Conservation (phyloP, 176 grass and related monocot species). For the Aegilops tauschii region DNA sequence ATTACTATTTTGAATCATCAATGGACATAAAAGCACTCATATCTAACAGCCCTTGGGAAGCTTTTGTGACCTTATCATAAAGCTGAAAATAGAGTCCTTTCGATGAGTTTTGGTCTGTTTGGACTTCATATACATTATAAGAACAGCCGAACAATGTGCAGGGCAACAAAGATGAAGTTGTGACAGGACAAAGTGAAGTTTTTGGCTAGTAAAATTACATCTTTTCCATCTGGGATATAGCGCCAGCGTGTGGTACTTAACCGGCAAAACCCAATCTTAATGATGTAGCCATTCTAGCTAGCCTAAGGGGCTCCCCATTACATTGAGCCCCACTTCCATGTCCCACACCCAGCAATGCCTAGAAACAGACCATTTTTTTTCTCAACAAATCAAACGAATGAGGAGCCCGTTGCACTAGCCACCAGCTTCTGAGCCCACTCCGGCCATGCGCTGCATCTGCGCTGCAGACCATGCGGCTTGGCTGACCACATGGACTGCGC, state of each 20-base stretch:
- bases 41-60: not conserved
- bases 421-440: too few species aligned
- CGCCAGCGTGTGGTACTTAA: conserved; percentile 38
- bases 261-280: too few species aligned
- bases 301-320: too few species aligned
- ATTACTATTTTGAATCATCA: not conserved
- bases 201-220: conserved; percentile 36
- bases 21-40: not conserved
- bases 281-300: too few species aligned
- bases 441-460: too few species aligned
- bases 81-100: conserved; percentile 35
- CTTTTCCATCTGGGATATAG: conserved; percentile 93
- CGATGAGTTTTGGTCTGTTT: not conserved
- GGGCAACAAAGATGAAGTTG: conserved; percentile 13
- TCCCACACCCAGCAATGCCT: too few species aligned
- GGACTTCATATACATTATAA: not conserved
- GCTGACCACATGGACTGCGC: too few species aligned
- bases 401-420: too few species aligned
- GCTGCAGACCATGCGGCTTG: too few species aligned
- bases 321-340: too few species aligned
- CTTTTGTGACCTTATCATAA: conserved; percentile 43
- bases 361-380: too few species aligned
- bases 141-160: not conserved
- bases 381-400: too few species aligned
- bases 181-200: not conserved